These are phyloP conservation scores for Melocanna baccifera DNA, from an alignment of 176 grass and related monocot genomes.

Conservation along the genomic window DNA sequence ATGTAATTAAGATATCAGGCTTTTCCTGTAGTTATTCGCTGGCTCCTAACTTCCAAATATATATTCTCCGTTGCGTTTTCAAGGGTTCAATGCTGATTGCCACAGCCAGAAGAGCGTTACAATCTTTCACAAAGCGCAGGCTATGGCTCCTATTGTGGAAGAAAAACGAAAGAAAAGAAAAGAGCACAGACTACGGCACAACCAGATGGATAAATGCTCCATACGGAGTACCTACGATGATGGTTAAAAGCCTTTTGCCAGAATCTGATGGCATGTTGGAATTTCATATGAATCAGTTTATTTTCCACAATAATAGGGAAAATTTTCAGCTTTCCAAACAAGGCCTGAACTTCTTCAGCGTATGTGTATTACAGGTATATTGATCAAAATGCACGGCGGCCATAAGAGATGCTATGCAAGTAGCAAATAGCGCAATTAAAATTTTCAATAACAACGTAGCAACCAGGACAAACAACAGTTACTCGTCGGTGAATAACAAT, in stretches of 20 bases:
- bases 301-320: too few relatives aligned
- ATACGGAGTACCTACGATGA: not conserved
- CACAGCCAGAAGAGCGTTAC: not conserved
- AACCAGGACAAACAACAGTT: not conserved
- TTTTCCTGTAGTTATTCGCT: not conserved
- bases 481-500: not conserved
- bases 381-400: not conserved
- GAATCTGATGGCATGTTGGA: not conserved
- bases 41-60: not conserved
- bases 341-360: not conserved
- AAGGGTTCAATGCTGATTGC: not conserved
- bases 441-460: not conserved
- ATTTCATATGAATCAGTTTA: too few relatives aligned
- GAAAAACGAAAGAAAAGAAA: not conserved
- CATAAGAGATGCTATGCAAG: not conserved
- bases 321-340: too few relatives aligned
- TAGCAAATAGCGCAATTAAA: not conserved
- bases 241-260: not conserved
- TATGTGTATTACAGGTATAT: not conserved
- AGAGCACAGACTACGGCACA: not conserved
- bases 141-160: not conserved
- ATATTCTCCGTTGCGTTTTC: not conserved
- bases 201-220: too few relatives aligned
- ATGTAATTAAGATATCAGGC: not conserved
- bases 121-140: not conserved